Conservation (phyloP, 371 early-diverging fungal genomes). For the Chytridiales sp. region DNA sequence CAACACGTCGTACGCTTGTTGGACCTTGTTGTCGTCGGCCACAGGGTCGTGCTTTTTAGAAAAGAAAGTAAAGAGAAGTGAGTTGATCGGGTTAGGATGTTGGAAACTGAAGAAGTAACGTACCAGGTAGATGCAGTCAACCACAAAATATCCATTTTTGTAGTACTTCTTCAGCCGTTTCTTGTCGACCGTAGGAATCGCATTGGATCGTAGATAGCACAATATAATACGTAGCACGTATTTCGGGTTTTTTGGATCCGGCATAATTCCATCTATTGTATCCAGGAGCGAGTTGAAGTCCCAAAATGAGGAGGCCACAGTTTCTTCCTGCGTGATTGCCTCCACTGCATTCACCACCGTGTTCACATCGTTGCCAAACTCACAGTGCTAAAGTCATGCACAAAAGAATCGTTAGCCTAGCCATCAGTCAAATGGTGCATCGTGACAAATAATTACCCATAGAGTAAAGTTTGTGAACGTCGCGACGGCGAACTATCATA, state of each 20-base stretch:
- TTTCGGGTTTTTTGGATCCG: slow-evolving; percentile 6
- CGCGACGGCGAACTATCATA: slow-evolving; percentile 35
- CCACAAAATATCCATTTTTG: slow-evolving; percentile 1
- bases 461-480: slow-evolving; percentile 38
- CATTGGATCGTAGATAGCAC: slow-evolving; percentile 41
- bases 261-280: not conserved
- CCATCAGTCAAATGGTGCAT: too few relatives aligned
- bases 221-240: slow-evolving; percentile 40
- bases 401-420: too few relatives aligned
- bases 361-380: slow-evolving; percentile 3
- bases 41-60: slow-evolving; percentile 36
- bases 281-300: not conserved
- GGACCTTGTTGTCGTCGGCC: slow-evolving; percentile 23
- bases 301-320: slow-evolving; percentile 11
- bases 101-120: not conserved
- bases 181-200: slow-evolving; percentile 27
- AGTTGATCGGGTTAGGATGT: not conserved
- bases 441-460: slow-evolving; percentile 28
- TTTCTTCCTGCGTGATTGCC: slow-evolving; percentile 2
- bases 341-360: slow-evolving; percentile 13
- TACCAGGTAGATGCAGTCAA: slow-evolving; percentile 42
- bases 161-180: slow-evolving; percentile 18
- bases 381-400: slow-evolving; percentile 19
- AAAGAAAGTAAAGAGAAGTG: too few relatives aligned
- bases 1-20: slow-evolving; percentile 43